A percentile compares a stretch with the other conserved stretches of the same genome.
Conservation (phyloP, 495 filamentous ascomycete species). For the Daldinia loculata region DNA sequence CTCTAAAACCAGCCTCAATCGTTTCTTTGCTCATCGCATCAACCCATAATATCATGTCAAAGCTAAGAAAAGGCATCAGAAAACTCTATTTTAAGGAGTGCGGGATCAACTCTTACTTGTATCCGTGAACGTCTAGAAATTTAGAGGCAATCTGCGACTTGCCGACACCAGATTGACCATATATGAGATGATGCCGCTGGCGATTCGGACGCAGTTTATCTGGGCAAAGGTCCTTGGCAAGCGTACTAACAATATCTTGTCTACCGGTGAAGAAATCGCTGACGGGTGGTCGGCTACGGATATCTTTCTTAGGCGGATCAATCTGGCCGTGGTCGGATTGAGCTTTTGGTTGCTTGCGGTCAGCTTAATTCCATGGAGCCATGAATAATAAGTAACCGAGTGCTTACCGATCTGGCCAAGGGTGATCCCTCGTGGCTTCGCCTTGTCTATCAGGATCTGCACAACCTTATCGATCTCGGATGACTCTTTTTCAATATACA, state of each 20-base stretch:
- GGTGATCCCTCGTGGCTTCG: neutral
- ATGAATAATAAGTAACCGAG: neutral
- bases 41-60: constrained; percentile 8
- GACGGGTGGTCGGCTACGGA: neutral
- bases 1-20: constrained; percentile 2
- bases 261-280: constrained; percentile 11
- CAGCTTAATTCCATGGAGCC: neutral
- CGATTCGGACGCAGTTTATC: neutral
- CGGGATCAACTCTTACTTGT: neutral
- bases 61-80: neutral
- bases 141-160: neutral
- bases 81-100: neutral
- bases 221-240: neutral
- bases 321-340: constrained; percentile 7
- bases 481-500: neutral
- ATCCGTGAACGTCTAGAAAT: neutral
- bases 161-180: constrained; percentile 1
- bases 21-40: constrained; percentile 8
- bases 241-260: neutral
- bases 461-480: constrained; percentile 12
- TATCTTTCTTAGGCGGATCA: neutral
- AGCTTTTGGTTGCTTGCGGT: neutral
- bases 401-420: constrained; percentile 5
- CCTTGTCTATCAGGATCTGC: neutral
- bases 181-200: neutral